Base-by-base conservation (phyloP, 257 asterid genomes). In the Ophiorrhiza pumila region DNA sequence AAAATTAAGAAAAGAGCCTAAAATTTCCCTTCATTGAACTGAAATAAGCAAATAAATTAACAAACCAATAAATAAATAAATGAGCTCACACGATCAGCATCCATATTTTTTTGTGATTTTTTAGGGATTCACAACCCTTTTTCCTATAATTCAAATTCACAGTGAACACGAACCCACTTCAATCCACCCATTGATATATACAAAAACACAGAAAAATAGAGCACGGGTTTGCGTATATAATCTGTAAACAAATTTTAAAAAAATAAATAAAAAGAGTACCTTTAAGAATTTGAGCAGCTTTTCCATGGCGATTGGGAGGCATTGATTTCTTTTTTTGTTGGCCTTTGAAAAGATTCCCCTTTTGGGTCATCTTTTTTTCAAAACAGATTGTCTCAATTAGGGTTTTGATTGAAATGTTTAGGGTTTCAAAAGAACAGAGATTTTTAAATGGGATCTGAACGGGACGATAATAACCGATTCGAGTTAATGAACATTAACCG, bases 261-360 rank as follows among this genome's bases (percentile, higher is more conserved):
- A n/a, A n/a, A n/a, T n/a, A n/a, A n/a, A n/a, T n/a, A n/a, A 6
- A n/a, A 5, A 67, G 0, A 37, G 58, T 78, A 90, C 98, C 98
- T 78, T 92, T 90, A 59, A 89, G 85, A 53, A 80, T 90, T 52
- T 76, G 84, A 66, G 83, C 35, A 69, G 62, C 50, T 80, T 92
- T 92, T n/a, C 97, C 98, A 73, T 92, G 98, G 75, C 98, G 97
- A 78, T 84, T 92, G 46, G 84, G 84, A 15, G 98, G 96, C 41
- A 90, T 81, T 25, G 91, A 72, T 77, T 92, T 89, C 88, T 73
- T 85, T 73, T 87, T 90, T 84, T 89, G 80, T 78, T 85, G 86
- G 23, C 97, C 98, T 79, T 92, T 90, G 80, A 90, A 90, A 41
- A 89, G 67, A 73, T 34, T 75, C 41, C 78, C 87, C 77, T 92